phyloP scores from a whole-genome alignment of 177 flowering plant genomes.

The Vitis hybrid region DNA sequence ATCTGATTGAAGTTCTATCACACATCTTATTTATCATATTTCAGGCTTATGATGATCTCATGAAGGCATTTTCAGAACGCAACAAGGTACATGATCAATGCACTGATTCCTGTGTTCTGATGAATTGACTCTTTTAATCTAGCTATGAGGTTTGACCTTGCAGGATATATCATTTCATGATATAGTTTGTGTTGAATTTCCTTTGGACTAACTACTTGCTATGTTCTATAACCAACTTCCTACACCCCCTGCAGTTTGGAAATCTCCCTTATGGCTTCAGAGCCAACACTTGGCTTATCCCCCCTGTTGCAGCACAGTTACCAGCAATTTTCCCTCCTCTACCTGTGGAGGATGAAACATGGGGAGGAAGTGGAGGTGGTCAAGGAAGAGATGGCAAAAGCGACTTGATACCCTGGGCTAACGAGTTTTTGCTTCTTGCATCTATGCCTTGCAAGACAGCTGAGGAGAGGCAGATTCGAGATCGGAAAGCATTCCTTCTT shows the following conservation, averaged over 20 bases:
- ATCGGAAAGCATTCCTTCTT: slow-evolving; percentile 89
- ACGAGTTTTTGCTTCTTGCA: slow-evolving; percentile 67
- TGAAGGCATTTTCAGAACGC: slow-evolving; percentile 91
- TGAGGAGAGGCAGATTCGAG: slow-evolving; percentile 92
- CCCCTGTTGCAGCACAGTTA: slow-evolving; percentile 69
- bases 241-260: slow-evolving; percentile 67
- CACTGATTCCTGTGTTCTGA: neutral
- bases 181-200: neutral
- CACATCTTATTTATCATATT: slow-evolving; percentile 18
- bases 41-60: slow-evolving; percentile 89
- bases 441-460: slow-evolving; percentile 96
- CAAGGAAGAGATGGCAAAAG: slow-evolving; percentile 80
- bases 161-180: neutral
- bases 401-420: slow-evolving; percentile 81
- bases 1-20: slow-evolving; percentile 9
- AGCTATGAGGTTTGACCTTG: neutral
- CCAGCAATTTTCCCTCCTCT: slow-evolving; percentile 76
- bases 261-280: slow-evolving; percentile 98
- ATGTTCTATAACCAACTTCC: neutral
- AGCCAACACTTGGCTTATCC: slow-evolving; percentile 99
- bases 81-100: slow-evolving; percentile 63
- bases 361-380: slow-evolving; percentile 99
- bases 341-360: slow-evolving; percentile 84
- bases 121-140: neutral
- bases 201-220: slow-evolving; percentile 1